Evolutionary conservation across 139 green algal species (phyloP).

Genomic region (Asterochloris erici): DNA sequence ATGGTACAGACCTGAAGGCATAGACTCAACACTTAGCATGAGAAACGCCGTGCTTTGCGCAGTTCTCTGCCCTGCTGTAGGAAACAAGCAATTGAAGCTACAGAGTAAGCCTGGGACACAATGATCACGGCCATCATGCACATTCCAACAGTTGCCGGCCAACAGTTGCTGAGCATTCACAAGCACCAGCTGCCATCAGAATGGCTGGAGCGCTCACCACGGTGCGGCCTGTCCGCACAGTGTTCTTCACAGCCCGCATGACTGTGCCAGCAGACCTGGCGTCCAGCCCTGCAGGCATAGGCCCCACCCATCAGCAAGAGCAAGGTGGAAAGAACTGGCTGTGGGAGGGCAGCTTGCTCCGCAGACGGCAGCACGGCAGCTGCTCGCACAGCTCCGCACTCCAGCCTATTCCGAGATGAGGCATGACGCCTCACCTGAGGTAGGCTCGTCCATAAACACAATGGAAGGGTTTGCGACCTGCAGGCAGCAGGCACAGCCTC

Average conservation of each 20-base stretch:
- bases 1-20: slow-evolving; percentile 46
- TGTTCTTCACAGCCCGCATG: slow-evolving; percentile 39
- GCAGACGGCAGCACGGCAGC: no score
- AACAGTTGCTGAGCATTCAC: not conserved
- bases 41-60: no score
- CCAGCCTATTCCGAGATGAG: no score
- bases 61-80: not conserved
- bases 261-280: slow-evolving; percentile 37
- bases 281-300: slow-evolving; percentile 32
- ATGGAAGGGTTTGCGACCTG: slow-evolving; percentile 65
- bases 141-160: not conserved
- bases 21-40: no score
- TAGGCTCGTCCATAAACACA: slow-evolving; percentile 50
- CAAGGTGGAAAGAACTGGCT: no score
- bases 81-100: not conserved
- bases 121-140: not conserved
- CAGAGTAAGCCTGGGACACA: not conserved
- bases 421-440: slow-evolving; percentile 15
- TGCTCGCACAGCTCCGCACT: no score
- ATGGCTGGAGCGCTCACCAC: not conserved
- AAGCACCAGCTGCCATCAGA: not conserved
- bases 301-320: no score
- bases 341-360: no score
- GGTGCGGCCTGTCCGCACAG: slow-evolving; percentile 24
- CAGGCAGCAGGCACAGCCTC: not conserved